A percentile compares a stretch with the other conserved stretches of the same genome.
Conservation (phyloP, 2,329 filamentous ascomycete species). For the Dothistroma septosporum region DNA sequence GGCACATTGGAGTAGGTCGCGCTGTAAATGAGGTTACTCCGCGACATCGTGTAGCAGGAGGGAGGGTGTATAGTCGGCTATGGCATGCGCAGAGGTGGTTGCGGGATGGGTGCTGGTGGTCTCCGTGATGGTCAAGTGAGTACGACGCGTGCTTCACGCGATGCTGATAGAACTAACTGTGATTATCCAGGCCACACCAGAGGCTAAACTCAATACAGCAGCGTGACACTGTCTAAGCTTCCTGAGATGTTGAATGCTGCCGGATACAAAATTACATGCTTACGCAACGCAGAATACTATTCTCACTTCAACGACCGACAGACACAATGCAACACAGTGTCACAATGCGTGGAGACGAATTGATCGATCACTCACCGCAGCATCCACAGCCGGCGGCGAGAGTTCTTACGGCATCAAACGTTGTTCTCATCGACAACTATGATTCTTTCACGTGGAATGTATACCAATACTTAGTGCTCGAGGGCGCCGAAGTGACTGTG, state of each 20-base stretch:
- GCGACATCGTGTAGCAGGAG: conserved; percentile 17
- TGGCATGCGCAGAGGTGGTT: neutral
- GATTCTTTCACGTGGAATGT: conserved; percentile 99
- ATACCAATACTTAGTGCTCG: conserved; percentile 96
- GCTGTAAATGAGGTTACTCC: conserved; percentile 52
- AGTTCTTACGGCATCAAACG: conserved; percentile 76
- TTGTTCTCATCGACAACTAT: conserved; percentile 97
- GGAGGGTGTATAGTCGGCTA: neutral
- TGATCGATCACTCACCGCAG: conserved; percentile 80
- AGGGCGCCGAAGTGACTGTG: conserved; percentile 86
- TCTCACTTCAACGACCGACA: neutral
- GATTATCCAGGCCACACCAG: no score
- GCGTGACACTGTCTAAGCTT: no score
- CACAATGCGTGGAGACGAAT: conserved; percentile 33
- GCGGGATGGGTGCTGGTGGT: neutral
- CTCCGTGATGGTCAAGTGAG: neutral
- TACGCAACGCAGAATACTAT: neutral
- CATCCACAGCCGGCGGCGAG: conserved; percentile 71
- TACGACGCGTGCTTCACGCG: neutral
- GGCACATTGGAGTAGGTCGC: conserved; percentile 57
- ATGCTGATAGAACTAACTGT: no score
- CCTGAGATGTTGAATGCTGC: no score
- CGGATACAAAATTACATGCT: no score
- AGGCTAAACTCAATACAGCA: no score
- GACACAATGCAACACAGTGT: neutral